A percentile compares a stretch with the other conserved stretches of the same genome.
Evolutionary conservation across 1,284 basidiomycete species (phyloP).

Genomic region (Cerrena zonata): DNA sequence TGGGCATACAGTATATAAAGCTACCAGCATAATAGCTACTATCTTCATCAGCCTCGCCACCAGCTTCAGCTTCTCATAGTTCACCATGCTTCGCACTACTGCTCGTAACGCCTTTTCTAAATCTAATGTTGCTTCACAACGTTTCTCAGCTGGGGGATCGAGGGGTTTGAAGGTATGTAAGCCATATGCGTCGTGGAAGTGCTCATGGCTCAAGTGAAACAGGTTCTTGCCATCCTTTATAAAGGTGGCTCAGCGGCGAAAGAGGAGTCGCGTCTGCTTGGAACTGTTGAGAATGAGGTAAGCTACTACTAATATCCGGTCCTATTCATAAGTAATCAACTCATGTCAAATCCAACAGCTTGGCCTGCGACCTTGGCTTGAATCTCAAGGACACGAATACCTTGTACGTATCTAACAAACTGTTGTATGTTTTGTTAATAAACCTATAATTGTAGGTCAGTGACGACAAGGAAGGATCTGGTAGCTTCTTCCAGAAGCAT

Average conservation of each 20-base stretch:
- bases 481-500: slow-evolving; percentile 82
- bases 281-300: slow-evolving; percentile 81
- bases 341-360: slow-evolving; percentile 3
- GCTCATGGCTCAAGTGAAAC: not conserved
- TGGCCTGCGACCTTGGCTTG: slow-evolving; percentile 65
- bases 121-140: not conserved
- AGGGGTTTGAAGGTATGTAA: not conserved
- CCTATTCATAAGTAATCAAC: not conserved
- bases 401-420: slow-evolving; percentile 35
- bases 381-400: slow-evolving; percentile 69
- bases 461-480: slow-evolving; percentile 78
- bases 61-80: not conserved
- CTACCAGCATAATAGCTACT: not conserved
- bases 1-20: not conserved
- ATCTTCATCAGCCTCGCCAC: not conserved
- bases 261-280: slow-evolving; percentile 77
- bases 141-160: not conserved
- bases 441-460: slow-evolving; percentile 29
- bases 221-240: slow-evolving; percentile 80
- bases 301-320: not conserved
- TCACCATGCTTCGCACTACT: not conserved
- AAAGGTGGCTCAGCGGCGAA: slow-evolving; percentile 63
- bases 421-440: not conserved
- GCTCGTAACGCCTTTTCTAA: not conserved
- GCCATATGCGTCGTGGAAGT: not conserved